Percentiles rank a stretch among this genome's conserved stretches.
Evolutionary conservation across 495 filamentous ascomycete genomes (phyloP).

Genomic region (Penicillium dipodomyicola): DNA sequence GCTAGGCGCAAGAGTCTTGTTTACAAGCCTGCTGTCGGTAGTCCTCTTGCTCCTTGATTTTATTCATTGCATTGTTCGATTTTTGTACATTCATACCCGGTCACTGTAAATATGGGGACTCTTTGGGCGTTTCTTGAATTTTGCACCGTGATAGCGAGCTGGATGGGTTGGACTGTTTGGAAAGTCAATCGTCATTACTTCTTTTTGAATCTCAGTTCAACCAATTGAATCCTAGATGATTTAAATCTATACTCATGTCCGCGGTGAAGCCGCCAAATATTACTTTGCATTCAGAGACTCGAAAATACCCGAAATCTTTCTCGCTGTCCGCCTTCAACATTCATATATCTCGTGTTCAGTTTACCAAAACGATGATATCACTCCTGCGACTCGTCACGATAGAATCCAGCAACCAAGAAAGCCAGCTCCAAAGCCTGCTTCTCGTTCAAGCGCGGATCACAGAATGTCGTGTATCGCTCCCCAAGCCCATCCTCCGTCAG

Average conservation of each 20-base stretch:
- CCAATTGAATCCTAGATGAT: neutral
- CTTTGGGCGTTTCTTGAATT: conserved; percentile 7
- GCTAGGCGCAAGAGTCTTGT: conserved; percentile 80
- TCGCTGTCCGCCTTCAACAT: neutral
- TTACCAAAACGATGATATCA: neutral
- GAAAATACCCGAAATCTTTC: neutral
- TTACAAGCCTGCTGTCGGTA: conserved; percentile 74
- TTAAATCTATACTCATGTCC: neutral
- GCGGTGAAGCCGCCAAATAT: neutral
- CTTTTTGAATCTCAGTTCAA: neutral
- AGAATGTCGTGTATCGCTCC: conserved; percentile 89
- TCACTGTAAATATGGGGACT: conserved; percentile 26
- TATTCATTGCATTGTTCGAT: conserved; percentile 1
- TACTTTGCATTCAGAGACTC: neutral
- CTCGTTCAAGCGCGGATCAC: conserved; percentile 93
- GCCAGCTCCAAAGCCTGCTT: conserved; percentile 95
- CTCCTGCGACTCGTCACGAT: conserved; percentile 47
- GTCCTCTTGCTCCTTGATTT: conserved; percentile 53
- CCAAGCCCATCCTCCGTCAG: conserved; percentile 83
- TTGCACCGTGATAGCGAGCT: neutral
- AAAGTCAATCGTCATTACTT: neutral
- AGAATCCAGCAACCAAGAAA: conserved; percentile 88
- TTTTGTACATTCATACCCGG: conserved; percentile 12
- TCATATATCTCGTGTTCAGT: neutral
- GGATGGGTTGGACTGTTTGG: conserved; percentile 1